Evolutionary conservation across 1,139 yeast species (phyloP), one percentile per base, ranked within the genome.

Genomic region (Groenewaldozyma sp.): DNA sequence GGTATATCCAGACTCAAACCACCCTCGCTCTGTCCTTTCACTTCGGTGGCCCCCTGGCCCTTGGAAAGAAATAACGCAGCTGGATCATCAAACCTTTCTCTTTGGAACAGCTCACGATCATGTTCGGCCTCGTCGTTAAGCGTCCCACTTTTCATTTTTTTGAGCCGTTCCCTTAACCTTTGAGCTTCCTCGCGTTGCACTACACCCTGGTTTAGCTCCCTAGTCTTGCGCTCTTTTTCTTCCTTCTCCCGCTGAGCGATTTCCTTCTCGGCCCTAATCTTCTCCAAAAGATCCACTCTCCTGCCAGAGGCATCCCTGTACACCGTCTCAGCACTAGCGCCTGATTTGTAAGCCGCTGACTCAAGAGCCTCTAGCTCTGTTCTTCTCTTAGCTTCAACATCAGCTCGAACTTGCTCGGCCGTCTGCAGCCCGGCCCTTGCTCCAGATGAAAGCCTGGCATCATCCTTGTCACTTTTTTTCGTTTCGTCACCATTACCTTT

Each of bases 81-180:
- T 0, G 95, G 95, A 55, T 87, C 96, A 34, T 82, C 86, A 37
- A 70, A 68, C 26, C 60, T 62, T n/a, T 60, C 59, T 39, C 54
- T 58, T 3, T 51, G 43, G 46, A 61, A 63, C 53, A 65, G 58
- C 17, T 51, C 49, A 7, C 56, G 53, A 41, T 73, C 70, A 35
- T 68, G 58, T 39, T 67, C 59, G 7, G 60, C 63, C 34, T 55
- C 53, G 41, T 60, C 54, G 36, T 62, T 50, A 9, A 65, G 49
- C 10, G 65, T 59, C 34, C 58, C 54, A 2, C 55, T 46, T 13
- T 53, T 53, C 16, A 63, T 59, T 10, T 49, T 48, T n/a, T 54
- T 50, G 19, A 70, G 45, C n/a, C 52, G 59, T 16, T 53, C 49
- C 20, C 47, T 51, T 3, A 45, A 48, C 24, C 47, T 51, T 4